Percentiles rank a stretch among this genome's conserved stretches.
Conservation (phyloP, 305 asterid species). For the Fraxinus latifolia region DNA sequence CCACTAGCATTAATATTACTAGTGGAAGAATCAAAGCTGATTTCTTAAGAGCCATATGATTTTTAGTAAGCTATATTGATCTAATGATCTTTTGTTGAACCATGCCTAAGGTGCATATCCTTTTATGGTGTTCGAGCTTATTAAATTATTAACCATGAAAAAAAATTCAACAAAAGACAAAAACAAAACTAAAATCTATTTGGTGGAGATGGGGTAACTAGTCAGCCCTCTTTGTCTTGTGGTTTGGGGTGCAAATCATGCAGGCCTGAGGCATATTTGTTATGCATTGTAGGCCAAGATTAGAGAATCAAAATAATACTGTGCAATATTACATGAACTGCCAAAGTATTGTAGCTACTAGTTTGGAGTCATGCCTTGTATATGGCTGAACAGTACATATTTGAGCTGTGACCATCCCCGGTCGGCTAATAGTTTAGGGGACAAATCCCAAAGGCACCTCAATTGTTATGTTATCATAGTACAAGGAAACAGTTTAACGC, state of each 20-base stretch:
- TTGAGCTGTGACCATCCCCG: not conserved
- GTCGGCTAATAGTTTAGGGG: not conserved
- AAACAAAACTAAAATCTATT: not conserved
- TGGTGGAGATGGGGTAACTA: not conserved
- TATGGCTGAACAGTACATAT: not conserved
- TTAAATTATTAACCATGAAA: not conserved
- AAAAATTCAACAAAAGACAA: not conserved
- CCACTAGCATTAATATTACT: conserved; percentile 27
- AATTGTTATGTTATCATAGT: not conserved
- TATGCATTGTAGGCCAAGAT: not conserved
- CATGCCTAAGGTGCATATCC: not conserved
- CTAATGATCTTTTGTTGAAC: conserved; percentile 4
- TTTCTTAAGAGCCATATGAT: conserved; percentile 33
- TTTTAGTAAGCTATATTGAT: not conserved
- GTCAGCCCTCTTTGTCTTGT: not conserved
- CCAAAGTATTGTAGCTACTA: not conserved
- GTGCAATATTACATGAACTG: not conserved
- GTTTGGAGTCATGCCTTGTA: not conserved
- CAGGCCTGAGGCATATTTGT: not conserved
- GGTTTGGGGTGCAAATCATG: not conserved
- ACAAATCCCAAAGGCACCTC: not conserved
- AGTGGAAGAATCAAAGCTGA: conserved; percentile 22
- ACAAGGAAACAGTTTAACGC: not conserved
- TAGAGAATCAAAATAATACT: not conserved
- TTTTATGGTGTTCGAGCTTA: conserved; percentile 21